Evolutionary conservation across 2,329 filamentous ascomycete genomes (phyloP), one percentile per base, ranked within the genome.

Genomic region (Sordariomycetes sp.): DNA sequence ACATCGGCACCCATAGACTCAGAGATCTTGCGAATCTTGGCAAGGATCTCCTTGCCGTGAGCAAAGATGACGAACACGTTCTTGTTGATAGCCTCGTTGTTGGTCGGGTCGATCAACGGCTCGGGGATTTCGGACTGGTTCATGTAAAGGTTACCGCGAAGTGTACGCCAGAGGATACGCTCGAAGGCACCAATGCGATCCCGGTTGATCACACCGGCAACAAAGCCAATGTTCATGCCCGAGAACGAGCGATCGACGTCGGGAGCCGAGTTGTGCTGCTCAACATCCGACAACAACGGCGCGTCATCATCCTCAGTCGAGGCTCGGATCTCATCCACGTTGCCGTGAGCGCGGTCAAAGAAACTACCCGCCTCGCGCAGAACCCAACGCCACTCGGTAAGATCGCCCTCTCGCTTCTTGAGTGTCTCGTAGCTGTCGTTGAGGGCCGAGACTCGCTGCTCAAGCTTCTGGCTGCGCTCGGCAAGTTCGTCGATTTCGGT

Each of bases 51-150:
- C 63, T 94, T 94, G 54, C 92, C 92, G 53, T 98, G 92, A 10
- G 92, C 92, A 50, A 98, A 98, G 59, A 98, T 98, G 53, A 98
- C 90, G 53, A 98, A 98, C 36, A 98, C 92, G 49, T 95, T 98
- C 78, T 98, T 98, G 68, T 83, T 79, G 48, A 93, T 73, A 43
- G 85, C 72, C 63, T 96, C 90, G 57, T 96, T 95, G 64, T 78
- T 94, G 54, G 82, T 74, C 12, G 92, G 90, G 58, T 98, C 86
- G 55, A 94, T 72, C 47, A 98, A 82, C 24, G 86, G 79, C 57
- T 98, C 90, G 7, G 87, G 81, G 42, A 98, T 98, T 69, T 98
- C 92, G 26, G 90, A 90, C 68, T 98, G 93, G 64, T 98, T 98
- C 92, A 98, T 98, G 72, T 96, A 98, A 43, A 98, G 68, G 61